Percentiles rank a stretch among this genome's conserved stretches.
phyloP scores from a whole-genome alignment of 495 filamentous ascomycete genomes.

The Melanomma pulvis-pyrius region DNA sequence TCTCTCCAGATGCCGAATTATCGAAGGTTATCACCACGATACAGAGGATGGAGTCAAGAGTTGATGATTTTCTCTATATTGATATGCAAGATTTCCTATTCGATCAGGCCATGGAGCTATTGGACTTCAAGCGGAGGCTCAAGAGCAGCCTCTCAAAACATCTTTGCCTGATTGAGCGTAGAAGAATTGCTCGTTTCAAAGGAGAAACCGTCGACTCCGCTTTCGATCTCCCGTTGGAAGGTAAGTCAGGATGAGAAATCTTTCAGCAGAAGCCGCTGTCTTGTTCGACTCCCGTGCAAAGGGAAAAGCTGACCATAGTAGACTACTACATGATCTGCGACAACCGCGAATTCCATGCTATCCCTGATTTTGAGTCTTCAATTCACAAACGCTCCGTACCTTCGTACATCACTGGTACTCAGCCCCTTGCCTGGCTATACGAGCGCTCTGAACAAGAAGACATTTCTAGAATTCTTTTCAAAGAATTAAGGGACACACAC shows the following conservation, averaged over 20 bases:
- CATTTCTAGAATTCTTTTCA: not conserved
- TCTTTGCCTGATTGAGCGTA: slow-evolving; percentile 22
- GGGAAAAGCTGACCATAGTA: not conserved
- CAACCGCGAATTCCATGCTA: slow-evolving; percentile 18
- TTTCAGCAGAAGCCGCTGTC: not conserved
- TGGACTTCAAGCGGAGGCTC: slow-evolving; percentile 15
- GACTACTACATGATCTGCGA: slow-evolving; percentile 6
- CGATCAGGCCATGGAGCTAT: slow-evolving; percentile 23
- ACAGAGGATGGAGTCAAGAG: slow-evolving; percentile 8
- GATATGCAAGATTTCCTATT: slow-evolving; percentile 22
- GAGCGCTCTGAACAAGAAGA: not conserved
- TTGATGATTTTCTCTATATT: slow-evolving; percentile 24
- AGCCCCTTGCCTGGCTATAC: not conserved
- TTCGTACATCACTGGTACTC: not conserved
- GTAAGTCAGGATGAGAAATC: slow-evolving; percentile 6
- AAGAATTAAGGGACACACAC: not conserved
- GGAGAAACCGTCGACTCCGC: slow-evolving; percentile 9
- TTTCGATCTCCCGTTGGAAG: slow-evolving; percentile 4
- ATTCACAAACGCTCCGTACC: not conserved
- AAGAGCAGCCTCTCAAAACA: slow-evolving; percentile 24
- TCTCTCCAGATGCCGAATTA: slow-evolving; percentile 20
- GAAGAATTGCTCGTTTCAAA: slow-evolving; percentile 28
- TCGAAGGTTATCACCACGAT: slow-evolving; percentile 18
- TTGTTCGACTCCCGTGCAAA: not conserved
- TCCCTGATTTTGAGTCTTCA: slow-evolving; percentile 17